These are phyloP conservation scores for Globisporangium megalacanthum DNA, from an alignment of 352 stramenopile genomes.

Conservation along the genomic window DNA sequence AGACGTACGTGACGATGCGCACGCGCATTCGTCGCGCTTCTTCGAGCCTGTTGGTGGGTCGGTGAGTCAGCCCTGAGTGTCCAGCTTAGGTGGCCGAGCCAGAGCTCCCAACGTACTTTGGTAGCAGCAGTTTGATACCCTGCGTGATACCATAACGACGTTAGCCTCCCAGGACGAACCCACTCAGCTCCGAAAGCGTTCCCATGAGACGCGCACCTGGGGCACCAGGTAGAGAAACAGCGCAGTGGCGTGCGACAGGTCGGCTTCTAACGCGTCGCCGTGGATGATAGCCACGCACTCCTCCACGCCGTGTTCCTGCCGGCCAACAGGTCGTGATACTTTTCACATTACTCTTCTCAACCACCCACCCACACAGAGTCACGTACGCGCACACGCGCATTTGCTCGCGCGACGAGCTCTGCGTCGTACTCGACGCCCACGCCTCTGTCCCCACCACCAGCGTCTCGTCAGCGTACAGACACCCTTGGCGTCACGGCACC, in stretches of 20 bases:
- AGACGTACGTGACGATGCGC: conserved; percentile 81
- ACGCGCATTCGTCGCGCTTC: conserved; percentile 50
- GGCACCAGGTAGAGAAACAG: conserved; percentile 83
- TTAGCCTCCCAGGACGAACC: no score
- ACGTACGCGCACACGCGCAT: conserved; percentile 33
- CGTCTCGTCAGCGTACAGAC: neutral
- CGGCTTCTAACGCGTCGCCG: conserved; percentile 49
- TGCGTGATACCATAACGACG: conserved; percentile 11
- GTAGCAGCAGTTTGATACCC: conserved; percentile 66
- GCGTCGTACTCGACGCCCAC: conserved; percentile 75
- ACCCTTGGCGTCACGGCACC: no score
- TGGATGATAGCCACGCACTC: conserved; percentile 54
- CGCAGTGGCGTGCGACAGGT: conserved; percentile 56
- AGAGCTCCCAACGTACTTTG: no score
- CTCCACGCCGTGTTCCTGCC: conserved; percentile 32
- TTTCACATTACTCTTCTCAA: neutral
- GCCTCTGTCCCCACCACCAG: conserved; percentile 25
- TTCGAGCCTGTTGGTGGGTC: conserved; percentile 36
- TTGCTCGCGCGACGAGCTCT: conserved; percentile 47
- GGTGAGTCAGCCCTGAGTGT: no score
- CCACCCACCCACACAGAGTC: neutral
- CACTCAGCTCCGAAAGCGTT: no score
- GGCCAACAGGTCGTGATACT: neutral
- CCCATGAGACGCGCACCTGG: conserved; percentile 23
- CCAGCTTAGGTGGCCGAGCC: no score